phyloP scores from a whole-genome alignment of 306 rosid genomes.

The Cucumis melo region DNA sequence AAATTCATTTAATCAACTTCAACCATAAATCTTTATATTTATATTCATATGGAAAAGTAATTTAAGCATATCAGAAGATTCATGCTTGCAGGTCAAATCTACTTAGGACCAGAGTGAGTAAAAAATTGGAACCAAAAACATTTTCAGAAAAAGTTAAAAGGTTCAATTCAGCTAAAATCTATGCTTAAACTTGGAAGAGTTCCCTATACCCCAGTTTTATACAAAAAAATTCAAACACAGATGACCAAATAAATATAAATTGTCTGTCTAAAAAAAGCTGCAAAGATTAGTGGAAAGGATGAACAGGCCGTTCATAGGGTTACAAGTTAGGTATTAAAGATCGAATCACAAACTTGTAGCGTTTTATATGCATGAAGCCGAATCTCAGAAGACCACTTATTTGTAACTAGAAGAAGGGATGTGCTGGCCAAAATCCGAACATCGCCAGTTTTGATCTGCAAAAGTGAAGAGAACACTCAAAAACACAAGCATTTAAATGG shows the following conservation, averaged over 20 bases:
- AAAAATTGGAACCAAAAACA: not conserved
- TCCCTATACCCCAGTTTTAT: not conserved
- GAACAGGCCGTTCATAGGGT: too few species aligned
- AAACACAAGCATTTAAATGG: not conserved
- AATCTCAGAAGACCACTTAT: slow-evolving; percentile 86
- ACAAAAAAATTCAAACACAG: not conserved
- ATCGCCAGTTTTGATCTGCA: slow-evolving; percentile 71
- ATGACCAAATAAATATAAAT: not conserved
- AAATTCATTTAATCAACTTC: not conserved
- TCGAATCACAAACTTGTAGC: slow-evolving; percentile 57
- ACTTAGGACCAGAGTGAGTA: not conserved
- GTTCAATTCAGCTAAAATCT: not conserved
- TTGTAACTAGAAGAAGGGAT: slow-evolving; percentile 58
- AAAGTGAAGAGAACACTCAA: slow-evolving; percentile 9
- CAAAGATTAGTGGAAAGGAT: not conserved
- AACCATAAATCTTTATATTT: not conserved
- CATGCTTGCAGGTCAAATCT: not conserved
- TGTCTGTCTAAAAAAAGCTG: not conserved
- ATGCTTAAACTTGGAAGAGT: not conserved
- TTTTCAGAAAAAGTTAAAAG: not conserved
- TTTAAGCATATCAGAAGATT: not conserved
- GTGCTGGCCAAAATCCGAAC: slow-evolving; percentile 56
- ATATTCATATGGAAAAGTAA: not conserved
- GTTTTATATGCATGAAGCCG: slow-evolving; percentile 91
- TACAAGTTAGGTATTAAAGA: not conserved